phyloP scores from a whole-genome alignment of 345 rosid species.

The Erucastrum elatum region DNA sequence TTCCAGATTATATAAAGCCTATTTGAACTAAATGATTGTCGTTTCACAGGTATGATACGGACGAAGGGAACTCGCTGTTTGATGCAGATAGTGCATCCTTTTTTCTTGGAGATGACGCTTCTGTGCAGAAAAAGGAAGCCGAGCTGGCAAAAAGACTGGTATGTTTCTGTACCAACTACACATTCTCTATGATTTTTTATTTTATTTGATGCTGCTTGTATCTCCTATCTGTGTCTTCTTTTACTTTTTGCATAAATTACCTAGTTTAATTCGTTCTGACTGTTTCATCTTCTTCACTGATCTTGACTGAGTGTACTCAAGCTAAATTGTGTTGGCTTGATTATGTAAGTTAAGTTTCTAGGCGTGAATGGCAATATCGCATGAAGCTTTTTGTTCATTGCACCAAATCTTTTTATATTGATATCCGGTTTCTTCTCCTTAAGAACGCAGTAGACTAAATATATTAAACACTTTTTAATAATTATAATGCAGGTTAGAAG shows the following conservation, averaged over 20 bases:
- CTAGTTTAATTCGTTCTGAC: background rate
- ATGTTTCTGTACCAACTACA: conserved; percentile 23
- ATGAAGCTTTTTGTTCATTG: conserved; percentile 13
- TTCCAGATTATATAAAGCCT: conserved; percentile 1
- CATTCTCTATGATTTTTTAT: background rate
- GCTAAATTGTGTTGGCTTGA: conserved; percentile 10
- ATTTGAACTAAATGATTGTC: conserved; percentile 4
- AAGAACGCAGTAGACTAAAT: background rate
- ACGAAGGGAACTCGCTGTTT: conserved; percentile 77
- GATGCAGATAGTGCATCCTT: conserved; percentile 76
- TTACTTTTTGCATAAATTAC: background rate
- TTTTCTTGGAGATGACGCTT: conserved; percentile 83
- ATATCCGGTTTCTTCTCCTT: background rate
- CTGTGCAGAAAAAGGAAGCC: conserved; percentile 82
- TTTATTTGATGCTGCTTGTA: conserved; percentile 3
- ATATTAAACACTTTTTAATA: conserved; percentile 1
- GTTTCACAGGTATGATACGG: conserved; percentile 79
- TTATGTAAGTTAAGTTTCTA: conserved; percentile 9
- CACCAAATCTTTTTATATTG: conserved; percentile 9
- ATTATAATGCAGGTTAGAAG: conserved; percentile 59
- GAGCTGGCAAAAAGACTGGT: conserved; percentile 92
- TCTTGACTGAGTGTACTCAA: background rate
- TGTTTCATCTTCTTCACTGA: background rate
- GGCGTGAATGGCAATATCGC: conserved; percentile 7
- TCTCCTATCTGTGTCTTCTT: background rate